Conservation (phyloP, 805 yeast genomes). For the Teunomyces kruisii region DNA sequence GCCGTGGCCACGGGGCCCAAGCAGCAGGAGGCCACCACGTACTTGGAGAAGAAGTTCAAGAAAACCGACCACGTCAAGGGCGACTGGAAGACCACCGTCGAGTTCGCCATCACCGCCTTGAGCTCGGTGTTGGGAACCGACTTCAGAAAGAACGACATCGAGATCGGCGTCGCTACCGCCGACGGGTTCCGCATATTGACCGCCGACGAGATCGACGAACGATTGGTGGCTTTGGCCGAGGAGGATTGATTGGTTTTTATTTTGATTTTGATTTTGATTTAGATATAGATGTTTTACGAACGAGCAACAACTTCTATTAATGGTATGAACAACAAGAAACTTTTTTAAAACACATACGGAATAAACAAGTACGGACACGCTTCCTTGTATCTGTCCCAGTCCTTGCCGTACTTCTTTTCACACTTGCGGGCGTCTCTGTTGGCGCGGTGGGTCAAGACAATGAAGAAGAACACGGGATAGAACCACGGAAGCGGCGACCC, state of each 20-base stretch:
- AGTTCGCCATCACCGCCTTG: constrained; percentile 81
- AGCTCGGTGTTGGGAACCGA: constrained; percentile 89
- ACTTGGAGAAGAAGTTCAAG: constrained; percentile 87
- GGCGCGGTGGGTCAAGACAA: constrained; percentile 87
- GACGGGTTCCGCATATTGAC: constrained; percentile 71
- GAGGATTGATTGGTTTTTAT: constrained; percentile 61
- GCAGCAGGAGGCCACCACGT: constrained; percentile 91
- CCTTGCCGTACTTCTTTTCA: constrained; percentile 84
- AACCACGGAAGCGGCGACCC: constrained; percentile 92
- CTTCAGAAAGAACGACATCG: constrained; percentile 89
- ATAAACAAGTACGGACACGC: constrained; percentile 91
- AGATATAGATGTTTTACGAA: too few species aligned
- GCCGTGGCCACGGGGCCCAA: constrained; percentile 97
- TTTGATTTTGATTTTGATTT: too few species aligned
- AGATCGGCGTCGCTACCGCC: constrained; percentile 82
- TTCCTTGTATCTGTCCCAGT: constrained; percentile 84
- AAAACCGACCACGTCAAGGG: constrained; percentile 65
- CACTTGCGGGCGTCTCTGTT: constrained; percentile 85
- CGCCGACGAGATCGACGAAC: constrained; percentile 89
- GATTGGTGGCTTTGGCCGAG: constrained; percentile 93
- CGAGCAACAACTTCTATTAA: too few species aligned
- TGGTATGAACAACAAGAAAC: not conserved
- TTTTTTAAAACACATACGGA: constrained; percentile 79
- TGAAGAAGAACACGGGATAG: constrained; percentile 86
- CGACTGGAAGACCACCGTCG: constrained; percentile 86